Base-by-base conservation (phyloP, 306 rosid species). In the Elaeagnus macrophylla region DNA sequence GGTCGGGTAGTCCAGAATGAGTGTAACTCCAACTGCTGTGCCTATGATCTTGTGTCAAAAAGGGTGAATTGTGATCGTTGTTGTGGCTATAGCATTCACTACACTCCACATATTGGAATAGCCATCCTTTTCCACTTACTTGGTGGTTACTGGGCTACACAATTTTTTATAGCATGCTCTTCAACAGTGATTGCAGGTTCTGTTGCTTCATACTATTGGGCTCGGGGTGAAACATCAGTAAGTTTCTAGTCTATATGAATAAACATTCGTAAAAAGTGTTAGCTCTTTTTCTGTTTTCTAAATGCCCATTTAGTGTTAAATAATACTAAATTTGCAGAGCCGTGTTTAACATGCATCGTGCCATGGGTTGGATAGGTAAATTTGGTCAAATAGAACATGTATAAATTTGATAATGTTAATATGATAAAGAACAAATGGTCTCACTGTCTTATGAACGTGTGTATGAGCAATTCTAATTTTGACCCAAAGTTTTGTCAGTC, bases 131-230 rank as follows among this genome's bases (percentile, higher is more conserved):
- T 91, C 73, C 99, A 91, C 78, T 80, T 91, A 43, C 82, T 91
- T 67, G 99, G 99, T 37, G 76, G 96, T 70, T 91, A 80, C 59
- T 91, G 99, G 99, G 95, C 75, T 48, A 91, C 95, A 58, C 96
- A 91, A 56, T 91, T 87, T 80, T 76, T 87, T 54, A 71, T 84
- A 50, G 93, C 99, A 42, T 82, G 81, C 79, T 87, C 96, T 32
- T 80, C 93, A 13, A 84, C 99, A 1, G 89, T 91, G 48, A 79
- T 91, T 75, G 96, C 96, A 7, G 99, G 99, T 53, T 82, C 94
- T 48, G 93, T 91, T 37, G 96, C 99, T 52, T 80, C 99, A 41
- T 91, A 91, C 56, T 91, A 91, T 55, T 91, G 99, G 99, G 89
- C 89, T 53, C 77, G 77, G 14, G 93, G 85, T 39, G 95, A 91